Conservation (phyloP, 2,329 filamentous ascomycete species). For the Trichoderma sp. region DNA sequence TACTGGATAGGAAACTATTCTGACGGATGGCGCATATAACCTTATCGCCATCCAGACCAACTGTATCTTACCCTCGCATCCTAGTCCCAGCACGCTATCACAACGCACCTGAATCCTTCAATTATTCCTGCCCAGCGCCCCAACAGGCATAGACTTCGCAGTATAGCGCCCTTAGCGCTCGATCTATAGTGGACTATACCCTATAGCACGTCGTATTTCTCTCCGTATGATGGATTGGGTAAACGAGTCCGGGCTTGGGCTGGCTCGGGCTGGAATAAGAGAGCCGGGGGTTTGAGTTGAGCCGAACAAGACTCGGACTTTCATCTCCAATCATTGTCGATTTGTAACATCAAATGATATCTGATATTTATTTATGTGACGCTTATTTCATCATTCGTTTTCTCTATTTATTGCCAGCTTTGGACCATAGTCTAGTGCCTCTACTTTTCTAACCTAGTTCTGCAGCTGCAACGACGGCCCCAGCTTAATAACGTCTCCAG, state of each 20-base stretch:
- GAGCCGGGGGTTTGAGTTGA: neutral
- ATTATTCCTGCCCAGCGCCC: neutral
- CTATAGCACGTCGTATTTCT: neutral
- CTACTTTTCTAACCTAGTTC: neutral
- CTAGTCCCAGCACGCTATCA: neutral
- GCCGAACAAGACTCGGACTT: neutral
- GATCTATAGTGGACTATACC: neutral
- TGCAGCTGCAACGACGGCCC: constrained; percentile 16
- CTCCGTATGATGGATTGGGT: neutral
- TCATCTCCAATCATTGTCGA: neutral
- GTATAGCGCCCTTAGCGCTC: neutral
- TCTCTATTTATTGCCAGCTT: neutral
- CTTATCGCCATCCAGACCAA: neutral
- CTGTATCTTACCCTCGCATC: neutral
- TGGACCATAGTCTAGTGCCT: neutral
- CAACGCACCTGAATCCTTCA: neutral
- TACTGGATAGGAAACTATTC: neutral
- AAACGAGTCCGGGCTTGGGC: neutral
- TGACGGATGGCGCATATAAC: neutral
- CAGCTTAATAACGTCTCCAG: constrained; percentile 6
- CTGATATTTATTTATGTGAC: neutral
- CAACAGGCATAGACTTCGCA: neutral
- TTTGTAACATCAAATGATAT: neutral
- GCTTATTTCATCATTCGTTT: neutral
- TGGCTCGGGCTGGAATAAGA: no score